Evolutionary conservation across 306 rosid species (phyloP).

Genomic region (Ammopiptanthus mongolicus): DNA sequence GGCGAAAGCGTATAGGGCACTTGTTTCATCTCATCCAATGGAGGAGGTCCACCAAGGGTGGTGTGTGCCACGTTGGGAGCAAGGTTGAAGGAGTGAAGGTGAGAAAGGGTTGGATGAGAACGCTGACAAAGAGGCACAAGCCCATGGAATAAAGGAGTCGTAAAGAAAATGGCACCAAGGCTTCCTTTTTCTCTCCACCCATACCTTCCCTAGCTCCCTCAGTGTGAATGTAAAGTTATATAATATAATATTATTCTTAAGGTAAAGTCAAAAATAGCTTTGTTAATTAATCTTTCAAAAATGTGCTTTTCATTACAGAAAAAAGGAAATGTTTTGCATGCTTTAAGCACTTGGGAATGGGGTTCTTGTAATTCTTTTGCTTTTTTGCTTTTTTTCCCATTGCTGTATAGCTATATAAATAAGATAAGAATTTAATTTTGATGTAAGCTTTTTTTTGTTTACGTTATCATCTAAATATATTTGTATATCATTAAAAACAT

Average conservation of each 20-base stretch:
- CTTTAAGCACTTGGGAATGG: conserved; percentile 17
- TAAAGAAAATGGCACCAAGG: no score
- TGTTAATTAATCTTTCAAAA: conserved; percentile 37
- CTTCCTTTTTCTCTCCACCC: background rate
- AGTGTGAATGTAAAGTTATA: conserved; percentile 41
- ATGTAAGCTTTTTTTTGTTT: no score
- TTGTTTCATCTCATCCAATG: conserved; percentile 76
- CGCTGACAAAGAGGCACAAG: conserved; percentile 73
- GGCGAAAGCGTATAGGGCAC: conserved; percentile 92
- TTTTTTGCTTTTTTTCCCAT: background rate
- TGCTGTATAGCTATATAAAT: conserved; percentile 44
- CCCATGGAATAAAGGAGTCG: conserved; percentile 57
- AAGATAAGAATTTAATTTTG: background rate
- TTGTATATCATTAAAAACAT: no score
- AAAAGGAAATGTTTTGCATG: conserved; percentile 20
- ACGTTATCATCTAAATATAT: no score
- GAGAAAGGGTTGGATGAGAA: conserved; percentile 86
- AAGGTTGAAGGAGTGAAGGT: conserved; percentile 79
- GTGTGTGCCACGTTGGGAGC: conserved; percentile 67
- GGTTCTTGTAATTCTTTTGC: conserved; percentile 22
- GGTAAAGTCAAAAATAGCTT: conserved; percentile 53
- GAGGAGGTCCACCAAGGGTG: conserved; percentile 52
- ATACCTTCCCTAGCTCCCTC: background rate
- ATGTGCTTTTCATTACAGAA: conserved; percentile 30
- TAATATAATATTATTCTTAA: conserved; percentile 26